Evolutionary conservation across 495 filamentous ascomycete genomes (phyloP).

Genomic region (Aspergillus coremiiformis): DNA sequence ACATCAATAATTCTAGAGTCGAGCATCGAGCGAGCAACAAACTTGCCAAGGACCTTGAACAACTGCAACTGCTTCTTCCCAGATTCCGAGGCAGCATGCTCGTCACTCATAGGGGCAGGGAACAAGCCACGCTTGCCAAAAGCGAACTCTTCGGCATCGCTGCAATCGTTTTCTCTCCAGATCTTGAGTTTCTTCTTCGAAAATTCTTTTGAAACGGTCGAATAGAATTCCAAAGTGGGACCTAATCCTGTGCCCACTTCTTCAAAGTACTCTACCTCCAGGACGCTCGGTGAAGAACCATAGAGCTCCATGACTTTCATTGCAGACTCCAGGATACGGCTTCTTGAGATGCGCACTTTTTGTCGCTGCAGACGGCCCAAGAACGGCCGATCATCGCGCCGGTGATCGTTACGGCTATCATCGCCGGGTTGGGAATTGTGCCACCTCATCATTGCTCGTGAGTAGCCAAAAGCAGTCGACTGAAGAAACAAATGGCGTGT

Average conservation of each 20-base stretch:
- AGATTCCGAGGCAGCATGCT: constrained; percentile 63
- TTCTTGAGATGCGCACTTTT: constrained; percentile 91
- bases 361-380: constrained; percentile 91
- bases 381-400: constrained; percentile 83
- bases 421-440: constrained; percentile 80
- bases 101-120: constrained; percentile 82
- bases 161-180: constrained; percentile 88
- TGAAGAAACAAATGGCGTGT: constrained; percentile 95
- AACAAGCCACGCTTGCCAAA: constrained; percentile 84
- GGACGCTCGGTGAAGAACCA: constrained; percentile 84
- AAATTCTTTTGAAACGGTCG: constrained; percentile 94
- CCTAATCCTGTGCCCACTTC: constrained; percentile 96
- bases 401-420: constrained; percentile 70
- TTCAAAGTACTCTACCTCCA: constrained; percentile 98
- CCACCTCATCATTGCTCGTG: constrained; percentile 95
- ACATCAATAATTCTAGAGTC: constrained; percentile 98
- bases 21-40: constrained; percentile 96
- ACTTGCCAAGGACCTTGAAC: constrained; percentile 94
- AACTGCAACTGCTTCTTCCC: constrained; percentile 77
- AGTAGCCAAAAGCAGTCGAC: constrained; percentile 97
- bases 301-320: constrained; percentile 99
- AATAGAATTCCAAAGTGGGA: constrained; percentile 97
- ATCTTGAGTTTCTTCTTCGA: constrained; percentile 93
- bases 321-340: constrained; percentile 90
- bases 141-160: constrained; percentile 69